Conservation (phyloP, 2,329 filamentous ascomycete genomes). For the Fusarium longipes region DNA sequence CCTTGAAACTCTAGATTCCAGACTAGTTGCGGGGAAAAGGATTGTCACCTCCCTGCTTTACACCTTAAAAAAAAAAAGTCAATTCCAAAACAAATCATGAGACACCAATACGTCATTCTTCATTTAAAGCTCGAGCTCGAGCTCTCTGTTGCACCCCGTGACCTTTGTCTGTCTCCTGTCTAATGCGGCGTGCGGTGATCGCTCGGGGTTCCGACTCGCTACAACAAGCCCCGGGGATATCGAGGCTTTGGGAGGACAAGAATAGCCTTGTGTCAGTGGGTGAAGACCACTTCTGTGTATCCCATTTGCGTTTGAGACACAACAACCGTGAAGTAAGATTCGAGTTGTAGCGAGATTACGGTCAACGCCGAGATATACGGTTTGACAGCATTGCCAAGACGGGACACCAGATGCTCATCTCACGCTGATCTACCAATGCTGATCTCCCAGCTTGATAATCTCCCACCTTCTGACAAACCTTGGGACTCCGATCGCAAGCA, state of each 20-base stretch:
- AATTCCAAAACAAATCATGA: slow-evolving; percentile 23
- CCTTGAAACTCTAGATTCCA: slow-evolving; percentile 6
- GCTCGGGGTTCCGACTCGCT: slow-evolving; percentile 30
- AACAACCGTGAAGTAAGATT: slow-evolving; percentile 3
- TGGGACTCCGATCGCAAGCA: slow-evolving; percentile 1
- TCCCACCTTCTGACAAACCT: not conserved
- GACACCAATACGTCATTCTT: slow-evolving; percentile 30
- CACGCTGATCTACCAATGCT: slow-evolving; percentile 3
- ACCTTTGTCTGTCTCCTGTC: not conserved
- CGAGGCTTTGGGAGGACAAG: slow-evolving; percentile 19
- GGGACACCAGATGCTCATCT: slow-evolving; percentile 13
- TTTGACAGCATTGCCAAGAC: slow-evolving; percentile 22
- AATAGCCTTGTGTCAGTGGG: slow-evolving; percentile 25
- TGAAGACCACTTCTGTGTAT: not conserved
- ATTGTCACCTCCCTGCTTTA: slow-evolving; percentile 6
- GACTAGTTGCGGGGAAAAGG: slow-evolving; percentile 21
- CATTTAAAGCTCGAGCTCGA: slow-evolving; percentile 1
- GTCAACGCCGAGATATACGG: slow-evolving; percentile 11
- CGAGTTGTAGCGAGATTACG: slow-evolving; percentile 3
- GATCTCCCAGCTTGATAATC: not conserved
- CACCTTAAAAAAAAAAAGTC: slow-evolving; percentile 6
- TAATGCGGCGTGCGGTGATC: slow-evolving; percentile 24
- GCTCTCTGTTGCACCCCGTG: slow-evolving; percentile 8
- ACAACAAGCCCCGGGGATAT: slow-evolving; percentile 27
- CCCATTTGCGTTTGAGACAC: slow-evolving; percentile 1